Evolutionary conservation across 106 monocot genomes (phyloP).

Genomic region (Apostasia ramifera): DNA sequence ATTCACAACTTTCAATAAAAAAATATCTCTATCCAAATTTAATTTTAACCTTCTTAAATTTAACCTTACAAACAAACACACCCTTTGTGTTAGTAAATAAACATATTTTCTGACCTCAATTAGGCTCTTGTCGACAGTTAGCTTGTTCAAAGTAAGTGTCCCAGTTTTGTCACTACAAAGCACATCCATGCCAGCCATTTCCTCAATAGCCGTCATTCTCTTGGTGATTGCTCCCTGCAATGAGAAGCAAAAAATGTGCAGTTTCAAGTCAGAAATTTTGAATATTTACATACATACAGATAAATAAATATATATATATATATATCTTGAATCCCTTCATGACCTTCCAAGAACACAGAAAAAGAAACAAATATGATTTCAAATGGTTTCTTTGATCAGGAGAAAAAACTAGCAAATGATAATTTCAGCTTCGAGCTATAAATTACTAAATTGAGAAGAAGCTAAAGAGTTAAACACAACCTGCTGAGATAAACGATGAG

Average conservation of each 20-base stretch:
- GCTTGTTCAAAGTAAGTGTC: conserved; percentile 32
- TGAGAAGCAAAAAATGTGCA: not conserved
- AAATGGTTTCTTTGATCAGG: too few relatives aligned
- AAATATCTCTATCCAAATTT: too few relatives aligned
- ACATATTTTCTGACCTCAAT: conserved; percentile 19
- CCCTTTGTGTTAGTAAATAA: too few relatives aligned
- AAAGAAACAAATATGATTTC: not conserved
- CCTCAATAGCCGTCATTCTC: conserved; percentile 43
- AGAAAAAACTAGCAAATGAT: not conserved
- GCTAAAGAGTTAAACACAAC: conserved; percentile 14
- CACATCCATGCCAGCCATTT: conserved; percentile 48
- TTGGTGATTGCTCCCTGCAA: conserved; percentile 40
- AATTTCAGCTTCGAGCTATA: not conserved
- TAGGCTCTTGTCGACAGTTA: conserved; percentile 29
- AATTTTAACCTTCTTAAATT: too few relatives aligned
- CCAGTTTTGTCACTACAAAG: conserved; percentile 47
- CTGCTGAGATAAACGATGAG: conserved; percentile 92
- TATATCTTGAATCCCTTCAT: not conserved
- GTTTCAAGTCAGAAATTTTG: not conserved
- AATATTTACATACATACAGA: not conserved
- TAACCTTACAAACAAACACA: too few relatives aligned
- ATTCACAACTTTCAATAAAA: too few relatives aligned
- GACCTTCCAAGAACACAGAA: not conserved
- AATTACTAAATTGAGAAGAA: not conserved
- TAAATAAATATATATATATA: not conserved